phyloP scores from a whole-genome alignment of 257 asterid species.

The Plantago major region DNA sequence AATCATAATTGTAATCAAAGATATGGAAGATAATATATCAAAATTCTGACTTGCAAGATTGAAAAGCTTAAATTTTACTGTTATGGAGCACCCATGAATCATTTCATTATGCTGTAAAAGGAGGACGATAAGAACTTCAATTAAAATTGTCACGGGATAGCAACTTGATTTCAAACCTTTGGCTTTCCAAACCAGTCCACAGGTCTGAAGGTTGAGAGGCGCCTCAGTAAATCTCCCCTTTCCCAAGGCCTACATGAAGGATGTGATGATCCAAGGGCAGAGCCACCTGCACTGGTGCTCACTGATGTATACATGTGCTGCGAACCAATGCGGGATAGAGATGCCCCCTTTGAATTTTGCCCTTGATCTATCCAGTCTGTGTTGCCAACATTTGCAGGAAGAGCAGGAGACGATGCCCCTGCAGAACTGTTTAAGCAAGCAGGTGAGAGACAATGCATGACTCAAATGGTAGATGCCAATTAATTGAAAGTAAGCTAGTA shows the following conservation, averaged over 20 bases:
- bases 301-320: conserved; percentile 65
- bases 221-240: conserved; percentile 93
- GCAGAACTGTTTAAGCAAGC: conserved; percentile 58
- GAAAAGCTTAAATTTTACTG: too few relatives aligned
- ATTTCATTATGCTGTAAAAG: background rate
- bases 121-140: background rate
- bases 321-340: conserved; percentile 77
- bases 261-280: conserved; percentile 86
- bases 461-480: background rate
- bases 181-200: conserved; percentile 94
- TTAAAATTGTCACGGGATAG: conserved; percentile 17
- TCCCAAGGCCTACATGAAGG: conserved; percentile 99
- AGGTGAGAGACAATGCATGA: background rate
- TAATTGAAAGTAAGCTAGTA: conserved; percentile 14
- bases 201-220: conserved; percentile 90
- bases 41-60: too few relatives aligned
- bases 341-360: conserved; percentile 79
- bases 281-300: conserved; percentile 92
- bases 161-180: conserved; percentile 50
- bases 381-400: conserved; percentile 83
- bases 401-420: conserved; percentile 96
- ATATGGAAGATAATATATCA: too few relatives aligned
- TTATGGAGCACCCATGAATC: too few relatives aligned
- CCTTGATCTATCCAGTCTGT: conserved; percentile 74
- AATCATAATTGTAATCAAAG: background rate